Conservation (phyloP, 2,329 filamentous ascomycete genomes). For the Penicillium psychrosexuale region DNA sequence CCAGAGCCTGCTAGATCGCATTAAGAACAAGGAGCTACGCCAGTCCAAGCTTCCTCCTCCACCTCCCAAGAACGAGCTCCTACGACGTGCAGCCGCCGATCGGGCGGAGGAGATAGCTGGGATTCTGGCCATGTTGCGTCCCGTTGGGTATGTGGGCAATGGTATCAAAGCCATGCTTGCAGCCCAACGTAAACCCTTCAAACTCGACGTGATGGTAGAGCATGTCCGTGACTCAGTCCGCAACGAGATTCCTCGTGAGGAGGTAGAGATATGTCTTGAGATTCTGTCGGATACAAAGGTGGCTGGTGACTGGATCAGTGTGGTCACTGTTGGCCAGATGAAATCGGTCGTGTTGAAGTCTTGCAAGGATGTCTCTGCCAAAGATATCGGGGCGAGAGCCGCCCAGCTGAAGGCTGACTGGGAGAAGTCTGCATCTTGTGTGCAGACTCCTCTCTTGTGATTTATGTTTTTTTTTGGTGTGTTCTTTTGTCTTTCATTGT, state of each 20-base stretch:
- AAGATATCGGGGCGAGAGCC: constrained; percentile 36
- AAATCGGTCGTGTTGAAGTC: constrained; percentile 49
- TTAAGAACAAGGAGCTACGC: constrained; percentile 64
- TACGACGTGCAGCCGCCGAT: constrained; percentile 63
- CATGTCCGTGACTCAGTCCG: constrained; percentile 66
- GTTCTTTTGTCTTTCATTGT: constrained; percentile 14
- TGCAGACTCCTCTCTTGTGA: constrained; percentile 7
- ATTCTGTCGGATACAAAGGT: constrained; percentile 48
- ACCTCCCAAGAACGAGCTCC: constrained; percentile 54
- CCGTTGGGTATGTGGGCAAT: constrained; percentile 32
- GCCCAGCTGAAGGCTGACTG: constrained; percentile 28
- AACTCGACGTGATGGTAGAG: constrained; percentile 60
- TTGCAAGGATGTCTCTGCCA: constrained; percentile 35
- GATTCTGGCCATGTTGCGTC: constrained; percentile 62
- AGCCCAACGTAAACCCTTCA: constrained; percentile 60
- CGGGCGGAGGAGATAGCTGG: constrained; percentile 66
- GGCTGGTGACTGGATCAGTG: constrained; percentile 49
- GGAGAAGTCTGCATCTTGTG: constrained; percentile 19
- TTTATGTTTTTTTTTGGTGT: constrained; percentile 11
- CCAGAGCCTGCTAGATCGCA: constrained; percentile 70
- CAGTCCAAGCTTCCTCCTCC: constrained; percentile 47
- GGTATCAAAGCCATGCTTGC: constrained; percentile 30
- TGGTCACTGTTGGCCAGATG: constrained; percentile 46
- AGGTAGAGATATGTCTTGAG: constrained; percentile 48
- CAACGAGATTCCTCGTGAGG: constrained; percentile 48